Percentiles rank a stretch among this genome's conserved stretches.
phyloP scores from a whole-genome alignment of 257 asterid genomes.

The Nicotiana otophora region DNA sequence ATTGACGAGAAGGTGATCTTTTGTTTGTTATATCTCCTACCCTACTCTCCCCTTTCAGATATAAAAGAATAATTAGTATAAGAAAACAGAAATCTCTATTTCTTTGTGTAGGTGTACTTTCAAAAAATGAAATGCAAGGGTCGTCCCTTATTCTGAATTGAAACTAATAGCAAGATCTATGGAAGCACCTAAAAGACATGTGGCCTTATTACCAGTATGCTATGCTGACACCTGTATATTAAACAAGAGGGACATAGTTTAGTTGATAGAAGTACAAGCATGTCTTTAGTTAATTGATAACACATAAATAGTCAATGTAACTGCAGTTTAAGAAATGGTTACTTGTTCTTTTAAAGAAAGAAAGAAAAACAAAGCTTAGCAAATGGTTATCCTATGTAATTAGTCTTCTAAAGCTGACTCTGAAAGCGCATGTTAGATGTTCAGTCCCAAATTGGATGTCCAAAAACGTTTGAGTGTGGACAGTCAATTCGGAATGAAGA shows the following conservation, averaged over 20 bases:
- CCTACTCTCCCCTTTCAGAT: neutral
- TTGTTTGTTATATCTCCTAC: conserved; percentile 2
- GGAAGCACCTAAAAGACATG: neutral
- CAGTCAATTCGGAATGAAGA: neutral
- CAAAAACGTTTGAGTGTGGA: neutral
- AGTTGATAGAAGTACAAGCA: neutral
- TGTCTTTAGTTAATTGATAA: neutral
- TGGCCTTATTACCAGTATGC: neutral
- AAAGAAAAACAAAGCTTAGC: neutral
- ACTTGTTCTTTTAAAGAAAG: neutral
- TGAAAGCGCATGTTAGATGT: neutral
- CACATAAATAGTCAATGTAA: neutral
- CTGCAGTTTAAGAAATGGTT: neutral
- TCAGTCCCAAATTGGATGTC: neutral
- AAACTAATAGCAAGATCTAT: neutral
- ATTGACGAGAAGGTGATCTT: conserved; percentile 46
- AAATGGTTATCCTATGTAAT: neutral
- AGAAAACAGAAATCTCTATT: neutral
- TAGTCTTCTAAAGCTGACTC: neutral
- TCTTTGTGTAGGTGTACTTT: neutral
- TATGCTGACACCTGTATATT: neutral
- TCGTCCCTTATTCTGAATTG: neutral
- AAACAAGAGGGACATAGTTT: neutral
- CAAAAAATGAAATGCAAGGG: neutral
- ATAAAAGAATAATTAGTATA: neutral